Base-by-base conservation (phyloP, 2,329 filamentous ascomycete genomes). In the Rutstroemia sp. region DNA sequence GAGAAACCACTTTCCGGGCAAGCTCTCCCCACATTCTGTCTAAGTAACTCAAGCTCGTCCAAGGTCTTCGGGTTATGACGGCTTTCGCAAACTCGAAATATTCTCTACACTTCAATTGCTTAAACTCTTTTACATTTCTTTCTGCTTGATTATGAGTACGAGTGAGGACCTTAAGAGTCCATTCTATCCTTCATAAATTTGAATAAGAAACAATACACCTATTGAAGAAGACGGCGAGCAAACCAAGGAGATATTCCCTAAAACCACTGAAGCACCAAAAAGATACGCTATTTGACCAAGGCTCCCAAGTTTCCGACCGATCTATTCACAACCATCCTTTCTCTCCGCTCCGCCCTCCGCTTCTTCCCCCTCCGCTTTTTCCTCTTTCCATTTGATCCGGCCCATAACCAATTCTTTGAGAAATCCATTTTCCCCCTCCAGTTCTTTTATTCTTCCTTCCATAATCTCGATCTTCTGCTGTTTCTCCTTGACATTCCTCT, bases 361-460 rank as follows among this genome's bases (percentile, higher is more conserved):
- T 34, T 57, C 66, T 34, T 68, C 70, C 54, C 68, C 69, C 47
- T 68, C 65, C 14, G 63, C 64, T 17, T 64, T 64, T 36, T 70
- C 63, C 56, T 72, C 69, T 36, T 67, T 67, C 58, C 70, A 68
- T 8, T 67, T 59, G 40, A 57, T 57, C n/a, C 69, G 83, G 65
- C 88, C 88, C 58, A 89, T 86, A 42, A 92, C 81, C 42, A 90
- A 76, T 69, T 87, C 86, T 76, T 88, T 88, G 63, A 90, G 73
- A 85, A 87, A 90, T 69, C 86, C 83, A 73, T 90, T 90, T 73
- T 90, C 87, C 66, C 85, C 86, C 74, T 90, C 86, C 25, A 92
- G 79, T 67, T 89, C 85, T 55, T 78, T 78, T 46, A 92, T 84
- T 59, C 83, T 83, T 63, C 78, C 79, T 73, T 95, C 88, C 12